Conservation (phyloP, 2,329 filamentous ascomycete species). For the Beauveria brongniartii region DNA sequence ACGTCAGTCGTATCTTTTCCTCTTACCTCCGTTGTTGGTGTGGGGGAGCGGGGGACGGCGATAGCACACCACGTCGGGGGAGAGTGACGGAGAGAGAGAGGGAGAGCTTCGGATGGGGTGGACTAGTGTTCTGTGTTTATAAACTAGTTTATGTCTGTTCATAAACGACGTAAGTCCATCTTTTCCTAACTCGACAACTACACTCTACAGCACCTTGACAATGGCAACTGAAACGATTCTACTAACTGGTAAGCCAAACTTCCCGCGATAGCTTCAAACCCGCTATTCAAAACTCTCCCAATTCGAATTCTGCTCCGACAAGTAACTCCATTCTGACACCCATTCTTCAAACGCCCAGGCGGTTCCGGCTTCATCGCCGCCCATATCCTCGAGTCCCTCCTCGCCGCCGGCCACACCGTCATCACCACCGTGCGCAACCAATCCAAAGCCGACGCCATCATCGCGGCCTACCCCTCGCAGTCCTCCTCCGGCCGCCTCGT, state of each 20-base stretch:
- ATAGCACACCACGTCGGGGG: background rate
- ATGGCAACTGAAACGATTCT: slow-evolving; percentile 6
- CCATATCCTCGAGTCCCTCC: slow-evolving; percentile 47
- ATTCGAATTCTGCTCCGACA: too few species aligned
- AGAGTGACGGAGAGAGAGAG: too few species aligned
- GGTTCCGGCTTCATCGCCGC: slow-evolving; percentile 48
- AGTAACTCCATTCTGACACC: background rate
- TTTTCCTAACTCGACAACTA: background rate
- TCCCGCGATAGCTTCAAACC: background rate
- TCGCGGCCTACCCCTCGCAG: slow-evolving; percentile 34
- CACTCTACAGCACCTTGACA: background rate
- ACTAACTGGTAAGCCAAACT: background rate
- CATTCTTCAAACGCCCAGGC: slow-evolving; percentile 21
- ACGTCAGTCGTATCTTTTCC: background rate
- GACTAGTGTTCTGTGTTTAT: background rate
- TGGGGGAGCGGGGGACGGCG: background rate
- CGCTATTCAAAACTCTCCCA: background rate
- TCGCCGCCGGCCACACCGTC: slow-evolving; percentile 41
- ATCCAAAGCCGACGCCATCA: slow-evolving; percentile 44
- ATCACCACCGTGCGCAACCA: slow-evolving; percentile 49
- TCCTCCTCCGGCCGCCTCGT: slow-evolving; percentile 27
- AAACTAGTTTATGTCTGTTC: background rate
- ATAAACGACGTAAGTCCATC: background rate
- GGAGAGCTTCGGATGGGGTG: background rate
- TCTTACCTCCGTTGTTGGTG: background rate